Base-by-base conservation (phyloP, 371 early-diverging fungal species). In the Lichtheimia ornata region DNA sequence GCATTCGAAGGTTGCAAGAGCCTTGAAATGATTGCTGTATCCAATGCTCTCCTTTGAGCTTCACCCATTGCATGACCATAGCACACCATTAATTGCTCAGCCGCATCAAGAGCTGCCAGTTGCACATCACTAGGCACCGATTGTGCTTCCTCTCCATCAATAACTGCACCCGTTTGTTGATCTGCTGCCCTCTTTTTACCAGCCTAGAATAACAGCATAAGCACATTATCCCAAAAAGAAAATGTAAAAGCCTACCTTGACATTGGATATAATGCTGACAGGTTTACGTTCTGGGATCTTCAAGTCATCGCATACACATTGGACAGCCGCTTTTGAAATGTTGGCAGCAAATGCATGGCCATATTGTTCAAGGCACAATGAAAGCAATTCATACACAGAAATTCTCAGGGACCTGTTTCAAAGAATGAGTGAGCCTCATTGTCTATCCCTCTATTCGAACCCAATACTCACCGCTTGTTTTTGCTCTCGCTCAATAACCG, bases 341-440 rank as follows among this genome's bases (percentile, higher is more conserved):
- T 40, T 67, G 41, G 75, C 68, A 18, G 65, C 75, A 59, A 83
- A 79, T 0, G 69, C 70, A 42, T 71, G 70, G 0, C 81, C 79
- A 54, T 67, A 81, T 53, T 75, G 74, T 52, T 77, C 73, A 28
- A 83, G 52, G 47, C 81, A 83, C 13, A 83, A 55, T 3, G 67
- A 56, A 18, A 75, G 59, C 53, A 81, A 56, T 12, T 71, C 63
- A 47, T 83, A 83, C 3, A 70, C 55, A 0, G 78, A 74, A 0
- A 66, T 54, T 58, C 69, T 73, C 7, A 79, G 30, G 24, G 74
- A 55, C 53, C 79, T 73, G 63, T 20, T 11, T 28, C 28, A 28
- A 51, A 35, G 57, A 41, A 51, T 40, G 7, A 30, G 49, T 11
- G 14, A 7, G 11, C 53, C 25, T 18, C 20, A n/a, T 7, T 47